Percentiles rank a stretch among this genome's conserved stretches.
phyloP scores from a whole-genome alignment of 768 basidiomycete species.

The Lentinula lateritia region DNA sequence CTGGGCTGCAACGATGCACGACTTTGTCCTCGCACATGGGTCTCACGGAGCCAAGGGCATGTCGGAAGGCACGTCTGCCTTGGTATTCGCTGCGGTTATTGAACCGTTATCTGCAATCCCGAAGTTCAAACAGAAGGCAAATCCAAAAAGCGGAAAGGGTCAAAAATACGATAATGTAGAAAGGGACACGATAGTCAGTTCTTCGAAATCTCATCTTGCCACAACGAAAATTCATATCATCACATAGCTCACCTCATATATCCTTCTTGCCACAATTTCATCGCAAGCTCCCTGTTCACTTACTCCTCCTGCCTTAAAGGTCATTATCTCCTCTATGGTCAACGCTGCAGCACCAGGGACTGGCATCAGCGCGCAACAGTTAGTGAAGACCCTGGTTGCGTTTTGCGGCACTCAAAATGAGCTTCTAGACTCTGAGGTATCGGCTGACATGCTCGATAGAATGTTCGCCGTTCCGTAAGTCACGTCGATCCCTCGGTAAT shows the following conservation, averaged over 20 bases:
- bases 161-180: background rate
- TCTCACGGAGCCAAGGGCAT: slow-evolving; percentile 38
- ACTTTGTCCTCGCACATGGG: slow-evolving; percentile 52
- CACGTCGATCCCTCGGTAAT: background rate
- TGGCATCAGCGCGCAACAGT: slow-evolving; percentile 37
- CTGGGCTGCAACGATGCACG: slow-evolving; percentile 73
- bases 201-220: background rate
- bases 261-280: slow-evolving; percentile 66
- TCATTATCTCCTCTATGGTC: slow-evolving; percentile 51
- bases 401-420: slow-evolving; percentile 61
- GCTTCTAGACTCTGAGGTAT: slow-evolving; percentile 39
- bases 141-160: slow-evolving; percentile 34
- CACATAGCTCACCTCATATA: slow-evolving; percentile 62
- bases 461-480: slow-evolving; percentile 50
- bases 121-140: slow-evolving; percentile 24
- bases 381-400: slow-evolving; percentile 59
- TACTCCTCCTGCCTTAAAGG: slow-evolving; percentile 50
- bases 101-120: slow-evolving; percentile 39
- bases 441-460: slow-evolving; percentile 30
- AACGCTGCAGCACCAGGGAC: slow-evolving; percentile 31
- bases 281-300: slow-evolving; percentile 49
- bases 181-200: slow-evolving; percentile 2
- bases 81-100: slow-evolving; percentile 58
- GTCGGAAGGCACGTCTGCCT: slow-evolving; percentile 63
- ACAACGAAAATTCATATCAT: background rate